Evolutionary conservation across 106 monocot genomes (phyloP).

Genomic region (Narthecium ossifragum): DNA sequence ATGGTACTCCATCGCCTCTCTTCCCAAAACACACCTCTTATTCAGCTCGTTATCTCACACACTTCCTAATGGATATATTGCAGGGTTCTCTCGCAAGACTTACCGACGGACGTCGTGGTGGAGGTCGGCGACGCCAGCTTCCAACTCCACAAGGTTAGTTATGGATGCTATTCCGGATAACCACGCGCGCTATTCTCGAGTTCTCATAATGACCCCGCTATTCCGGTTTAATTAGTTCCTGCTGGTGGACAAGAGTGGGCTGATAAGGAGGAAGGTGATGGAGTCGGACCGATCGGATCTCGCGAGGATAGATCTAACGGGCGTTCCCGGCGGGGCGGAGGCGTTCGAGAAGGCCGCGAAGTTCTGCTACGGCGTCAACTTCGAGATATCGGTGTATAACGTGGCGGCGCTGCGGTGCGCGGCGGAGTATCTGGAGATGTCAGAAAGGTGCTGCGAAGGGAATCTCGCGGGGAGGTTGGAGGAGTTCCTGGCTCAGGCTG

Average conservation of each 20-base stretch:
- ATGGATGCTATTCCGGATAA: neutral
- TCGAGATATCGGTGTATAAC: slow-evolving; percentile 61
- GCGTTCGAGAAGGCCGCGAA: slow-evolving; percentile 46
- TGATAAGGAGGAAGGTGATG: slow-evolving; percentile 24
- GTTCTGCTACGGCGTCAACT: slow-evolving; percentile 63
- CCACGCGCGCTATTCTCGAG: neutral
- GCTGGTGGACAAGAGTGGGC: slow-evolving; percentile 45
- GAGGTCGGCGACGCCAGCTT: slow-evolving; percentile 36
- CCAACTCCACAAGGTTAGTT: slow-evolving; percentile 52
- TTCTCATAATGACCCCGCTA: neutral
- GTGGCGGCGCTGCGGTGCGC: slow-evolving; percentile 50
- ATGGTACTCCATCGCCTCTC: slow-evolving; percentile 23
- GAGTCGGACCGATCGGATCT: slow-evolving; percentile 16
- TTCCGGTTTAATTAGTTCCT: slow-evolving; percentile 24
- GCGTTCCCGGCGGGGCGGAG: slow-evolving; percentile 45
- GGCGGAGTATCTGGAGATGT: slow-evolving; percentile 59
- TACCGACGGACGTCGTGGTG: slow-evolving; percentile 46
- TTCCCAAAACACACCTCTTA: no score
- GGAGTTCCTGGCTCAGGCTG: slow-evolving; percentile 40
- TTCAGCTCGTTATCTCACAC: neutral
- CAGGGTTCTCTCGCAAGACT: slow-evolving; percentile 46
- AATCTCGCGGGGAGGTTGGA: slow-evolving; percentile 33
- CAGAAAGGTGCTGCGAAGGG: slow-evolving; percentile 20
- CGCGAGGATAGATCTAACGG: slow-evolving; percentile 22
- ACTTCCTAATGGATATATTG: neutral